These are phyloP conservation scores for Ustilago hordei DNA, from an alignment of 1,284 basidiomycete species.

Conservation along the genomic window DNA sequence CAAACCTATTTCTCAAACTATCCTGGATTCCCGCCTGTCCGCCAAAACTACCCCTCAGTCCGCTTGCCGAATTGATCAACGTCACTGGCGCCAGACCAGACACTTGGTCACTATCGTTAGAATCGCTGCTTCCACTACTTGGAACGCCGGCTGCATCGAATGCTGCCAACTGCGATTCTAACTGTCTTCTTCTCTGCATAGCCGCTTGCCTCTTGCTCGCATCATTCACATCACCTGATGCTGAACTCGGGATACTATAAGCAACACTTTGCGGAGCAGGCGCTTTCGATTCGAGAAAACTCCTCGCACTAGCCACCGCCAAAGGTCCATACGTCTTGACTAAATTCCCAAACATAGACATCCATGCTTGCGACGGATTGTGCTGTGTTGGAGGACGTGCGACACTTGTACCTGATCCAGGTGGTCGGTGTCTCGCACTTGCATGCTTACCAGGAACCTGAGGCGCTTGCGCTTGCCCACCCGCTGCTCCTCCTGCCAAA, in stretches of 20 bases:
- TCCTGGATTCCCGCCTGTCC: slow-evolving; percentile 3
- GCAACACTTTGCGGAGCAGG: slow-evolving; percentile 21
- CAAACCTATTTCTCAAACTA: slow-evolving; percentile 23
- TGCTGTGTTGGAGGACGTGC: slow-evolving; percentile 37
- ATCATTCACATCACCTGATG: background rate
- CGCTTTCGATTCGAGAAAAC: slow-evolving; percentile 31
- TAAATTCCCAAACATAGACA: slow-evolving; percentile 37
- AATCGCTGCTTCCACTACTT: slow-evolving; percentile 16
- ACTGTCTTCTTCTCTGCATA: slow-evolving; percentile 21
- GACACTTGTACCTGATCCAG: slow-evolving; percentile 1
- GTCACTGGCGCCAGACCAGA: slow-evolving; percentile 15
- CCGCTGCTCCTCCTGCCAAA: background rate
- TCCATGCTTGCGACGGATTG: slow-evolving; percentile 40
- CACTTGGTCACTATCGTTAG: slow-evolving; percentile 10
- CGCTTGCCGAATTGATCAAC: slow-evolving; percentile 16
- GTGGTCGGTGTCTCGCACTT: slow-evolving; percentile 27
- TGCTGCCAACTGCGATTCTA: slow-evolving; percentile 39
- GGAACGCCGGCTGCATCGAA: slow-evolving; percentile 32
- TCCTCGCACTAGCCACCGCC: slow-evolving; percentile 34
- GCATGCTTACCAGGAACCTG: slow-evolving; percentile 15
- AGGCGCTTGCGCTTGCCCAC: background rate
- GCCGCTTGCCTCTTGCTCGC: slow-evolving; percentile 21
- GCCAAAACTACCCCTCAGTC: background rate
- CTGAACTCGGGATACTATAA: slow-evolving; percentile 20
- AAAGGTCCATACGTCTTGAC: slow-evolving; percentile 42